These are phyloP conservation scores for Wickerhamomyces canadensis DNA, from an alignment of 805 yeast species.

Conservation along the genomic window DNA sequence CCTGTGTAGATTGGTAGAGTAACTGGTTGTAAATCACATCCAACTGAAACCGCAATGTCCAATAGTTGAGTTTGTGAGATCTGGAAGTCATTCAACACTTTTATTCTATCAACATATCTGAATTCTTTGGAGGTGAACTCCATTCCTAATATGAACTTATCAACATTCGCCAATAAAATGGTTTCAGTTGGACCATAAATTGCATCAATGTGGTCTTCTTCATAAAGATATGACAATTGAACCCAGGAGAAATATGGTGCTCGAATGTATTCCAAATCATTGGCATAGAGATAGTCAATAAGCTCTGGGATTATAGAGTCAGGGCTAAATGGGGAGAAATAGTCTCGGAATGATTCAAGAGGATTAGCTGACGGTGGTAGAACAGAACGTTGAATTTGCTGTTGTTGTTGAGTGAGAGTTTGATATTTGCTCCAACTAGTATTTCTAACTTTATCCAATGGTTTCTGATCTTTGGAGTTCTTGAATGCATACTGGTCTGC, in stretches of 20 bases:
- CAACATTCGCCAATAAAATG: conserved; percentile 54
- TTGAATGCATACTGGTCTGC: conserved; percentile 30
- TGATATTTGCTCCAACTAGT: conserved; percentile 38
- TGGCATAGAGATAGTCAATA: conserved; percentile 48
- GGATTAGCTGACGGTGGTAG: conserved; percentile 25
- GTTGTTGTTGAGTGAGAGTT: conserved; percentile 15
- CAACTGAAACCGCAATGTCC: conserved; percentile 74
- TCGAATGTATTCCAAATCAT: conserved; percentile 58
- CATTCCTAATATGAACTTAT: conserved; percentile 66
- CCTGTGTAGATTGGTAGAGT: conserved; percentile 44
- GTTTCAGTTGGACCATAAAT: conserved; percentile 84
- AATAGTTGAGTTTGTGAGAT: conserved; percentile 61
- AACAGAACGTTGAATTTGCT: conserved; percentile 3
- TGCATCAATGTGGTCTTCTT: conserved; percentile 55
- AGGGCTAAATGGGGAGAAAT: conserved; percentile 40
- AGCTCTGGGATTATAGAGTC: conserved; percentile 51
- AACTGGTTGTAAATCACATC: conserved; percentile 67
- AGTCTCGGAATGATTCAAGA: conserved; percentile 47
- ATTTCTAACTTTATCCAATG: conserved; percentile 34
- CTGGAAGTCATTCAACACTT: conserved; percentile 54
- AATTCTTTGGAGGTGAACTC: conserved; percentile 63
- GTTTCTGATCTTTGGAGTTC: conserved; percentile 28
- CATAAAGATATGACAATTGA: conserved; percentile 69
- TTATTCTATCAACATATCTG: conserved; percentile 54
- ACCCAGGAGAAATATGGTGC: conserved; percentile 81